Base-by-base conservation (phyloP, 2,329 filamentous ascomycete genomes). In the Apiospora arundinis region DNA sequence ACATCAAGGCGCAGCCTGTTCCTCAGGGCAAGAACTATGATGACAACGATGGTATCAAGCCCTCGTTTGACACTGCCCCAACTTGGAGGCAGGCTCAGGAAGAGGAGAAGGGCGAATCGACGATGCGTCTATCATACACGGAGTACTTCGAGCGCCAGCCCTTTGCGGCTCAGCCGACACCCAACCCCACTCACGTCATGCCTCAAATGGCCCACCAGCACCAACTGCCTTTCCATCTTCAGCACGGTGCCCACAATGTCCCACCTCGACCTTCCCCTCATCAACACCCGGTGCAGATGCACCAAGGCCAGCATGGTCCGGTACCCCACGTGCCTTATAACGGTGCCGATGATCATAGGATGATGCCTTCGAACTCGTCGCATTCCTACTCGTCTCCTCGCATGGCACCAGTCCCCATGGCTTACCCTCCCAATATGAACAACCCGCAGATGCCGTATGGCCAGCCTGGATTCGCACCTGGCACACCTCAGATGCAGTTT, bases 311-410 rank as follows among this genome's bases (percentile, higher is more conserved):
- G 71, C 93, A 95, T 77, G 85, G 83, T 4, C 92, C 92, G 74
- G 89, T 88, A 7, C 89, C 91, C 56, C 89, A 90, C 69, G 87
- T 87, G 21, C 88, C 89, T 3, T 93, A 91, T 75, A 93, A 92
- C 76, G 91, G 91, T 72, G 91, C 91, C 75, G 95, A 97, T 75
- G 93, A 95, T 72, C 93, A 95, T 78, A 90, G 95, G 69, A 97
- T 98, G 93, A 93, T 96, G 83, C 93, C 93, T 71, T 93, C 92
- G 8, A 95, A 92, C 75, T 95, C 93, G 32, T 91, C 91, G 4
- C 94, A 95, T 77, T 94, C 94, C 2, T 96, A 94, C 80, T 92
- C 93, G 11, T 97, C 95, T 21, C 95, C 95, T 67, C 91, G 95
- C 68, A 88, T 95, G 76, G 88, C 90, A 69, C 92, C 91, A 74